phyloP scores from a whole-genome alignment of 352 stramenopile species.

The Peronosclerospora sorghi region DNA sequence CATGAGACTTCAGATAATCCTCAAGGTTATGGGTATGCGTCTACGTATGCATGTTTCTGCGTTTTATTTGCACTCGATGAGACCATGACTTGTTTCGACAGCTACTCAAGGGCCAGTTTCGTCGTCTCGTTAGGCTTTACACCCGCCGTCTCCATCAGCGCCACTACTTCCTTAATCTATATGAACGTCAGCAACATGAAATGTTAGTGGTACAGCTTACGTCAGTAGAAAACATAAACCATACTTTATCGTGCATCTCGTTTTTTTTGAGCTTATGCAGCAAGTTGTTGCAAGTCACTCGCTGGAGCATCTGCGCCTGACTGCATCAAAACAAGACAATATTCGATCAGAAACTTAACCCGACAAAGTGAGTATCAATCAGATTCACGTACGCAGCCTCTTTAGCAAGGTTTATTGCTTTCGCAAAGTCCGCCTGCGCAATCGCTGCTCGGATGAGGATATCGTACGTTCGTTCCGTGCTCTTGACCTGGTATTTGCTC shows the following conservation, averaged over 20 bases:
- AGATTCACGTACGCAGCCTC: constrained; percentile 52
- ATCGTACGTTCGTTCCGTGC: constrained; percentile 74
- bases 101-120: constrained; percentile 72
- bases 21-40: too few relatives aligned
- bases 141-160: constrained; percentile 65
- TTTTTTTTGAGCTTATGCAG: constrained; percentile 81
- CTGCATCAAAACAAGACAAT: constrained; percentile 16
- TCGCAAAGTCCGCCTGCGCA: constrained; percentile 60
- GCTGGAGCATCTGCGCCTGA: constrained; percentile 61
- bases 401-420: constrained; percentile 60
- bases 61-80: too few relatives aligned
- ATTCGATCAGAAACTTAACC: background rate
- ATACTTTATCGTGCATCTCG: constrained; percentile 56
- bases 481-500: constrained; percentile 76
- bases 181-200: background rate
- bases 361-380: background rate
- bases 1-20: too few relatives aligned
- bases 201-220: background rate
- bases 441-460: constrained; percentile 75
- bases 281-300: constrained; percentile 81
- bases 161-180: constrained; percentile 63
- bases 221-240: background rate
- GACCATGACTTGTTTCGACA: constrained; percentile 1
- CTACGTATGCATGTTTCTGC: too few relatives aligned
- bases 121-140: constrained; percentile 76